Conservation (phyloP, 805 yeast genomes). For the Hanseniaspora clermontiae region DNA sequence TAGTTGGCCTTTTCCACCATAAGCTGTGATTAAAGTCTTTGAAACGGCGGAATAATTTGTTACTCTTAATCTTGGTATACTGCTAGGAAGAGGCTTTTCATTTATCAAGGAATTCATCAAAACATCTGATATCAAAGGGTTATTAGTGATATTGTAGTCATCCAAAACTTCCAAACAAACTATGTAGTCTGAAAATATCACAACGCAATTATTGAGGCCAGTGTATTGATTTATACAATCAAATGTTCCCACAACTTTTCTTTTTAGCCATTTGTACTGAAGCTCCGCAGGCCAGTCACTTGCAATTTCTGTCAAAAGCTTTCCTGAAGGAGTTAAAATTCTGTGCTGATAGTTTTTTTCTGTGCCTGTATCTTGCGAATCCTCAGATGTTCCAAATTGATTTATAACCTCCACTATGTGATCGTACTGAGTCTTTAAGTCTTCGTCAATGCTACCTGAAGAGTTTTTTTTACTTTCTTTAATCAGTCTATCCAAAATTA, state of each 20-base stretch:
- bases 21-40: slow-evolving; percentile 39
- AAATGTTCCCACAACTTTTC: slow-evolving; percentile 71
- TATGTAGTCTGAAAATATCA: slow-evolving; percentile 70
- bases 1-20: slow-evolving; percentile 20
- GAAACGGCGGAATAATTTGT: slow-evolving; percentile 53
- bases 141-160: slow-evolving; percentile 23
- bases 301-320: slow-evolving; percentile 71
- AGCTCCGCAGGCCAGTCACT: slow-evolving; percentile 76
- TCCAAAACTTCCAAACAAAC: slow-evolving; percentile 49
- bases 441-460: slow-evolving; percentile 15
- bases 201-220: slow-evolving; percentile 41
- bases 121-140: slow-evolving; percentile 61
- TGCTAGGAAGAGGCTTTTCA: slow-evolving; percentile 56
- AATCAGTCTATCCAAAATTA: slow-evolving; percentile 52
- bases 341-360: slow-evolving; percentile 41
- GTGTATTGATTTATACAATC: slow-evolving; percentile 33
- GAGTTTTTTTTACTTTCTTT: slow-evolving; percentile 36
- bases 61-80: slow-evolving; percentile 59
- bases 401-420: slow-evolving; percentile 56
- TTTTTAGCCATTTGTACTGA: slow-evolving; percentile 76
- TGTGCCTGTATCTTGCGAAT: slow-evolving; percentile 21
- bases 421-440: slow-evolving; percentile 33
- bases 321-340: slow-evolving; percentile 84
- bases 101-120: slow-evolving; percentile 83
- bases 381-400: slow-evolving; percentile 53